Base-by-base conservation (phyloP, 2,329 filamentous ascomycete genomes). In the Geosmithia putterillii region DNA sequence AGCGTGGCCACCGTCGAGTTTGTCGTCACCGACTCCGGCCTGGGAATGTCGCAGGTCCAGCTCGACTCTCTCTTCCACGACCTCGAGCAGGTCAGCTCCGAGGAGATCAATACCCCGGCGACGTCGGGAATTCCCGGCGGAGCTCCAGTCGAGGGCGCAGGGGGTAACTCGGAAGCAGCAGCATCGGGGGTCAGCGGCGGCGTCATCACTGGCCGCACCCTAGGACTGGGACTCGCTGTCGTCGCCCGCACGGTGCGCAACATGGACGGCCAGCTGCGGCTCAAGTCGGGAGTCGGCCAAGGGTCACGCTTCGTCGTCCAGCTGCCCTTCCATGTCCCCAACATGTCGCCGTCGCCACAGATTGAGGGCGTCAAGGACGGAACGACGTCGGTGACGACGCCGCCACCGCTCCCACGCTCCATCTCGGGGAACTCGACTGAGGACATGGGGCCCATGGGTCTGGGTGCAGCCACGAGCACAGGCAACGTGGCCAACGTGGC, bases 211-310 rank as follows among this genome's bases (percentile, higher is more conserved):
- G 23, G 23, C 23, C 61, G 65, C 41, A 79, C 79, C 0, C 62
- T 94, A 1, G 89, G 89, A 0, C 71, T 95, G 9, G 89, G 88
- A 0, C 70, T 95, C n/a, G 88, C 88, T 0, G 71, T 94, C 12
- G 88, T 94, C n/a, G 84, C 86, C 15, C 77, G 88, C 34, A 86
- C 87, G 32, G 72, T 95, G 25, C 76, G 81, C n/a, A 94, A 88
- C 54, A 92, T 94, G 85, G 82, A 90, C 46, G 89, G 88, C 0
- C 88, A 94, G 54, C 61, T 95, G 23, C 78, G 86, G 2, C 64
- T 95, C 1, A 90, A 88, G 53, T 94, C 87, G 0, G 86, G 92
- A 53, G 74, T 83, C 55, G 83, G 83, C 2, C 84, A 82, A 52
- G 88, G 89, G 1, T 89, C 87, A 17, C 74, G 84, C 42, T 94